phyloP scores from a whole-genome alignment of 192 early-diverging fungal species.

The Geranomyces variabilis region DNA sequence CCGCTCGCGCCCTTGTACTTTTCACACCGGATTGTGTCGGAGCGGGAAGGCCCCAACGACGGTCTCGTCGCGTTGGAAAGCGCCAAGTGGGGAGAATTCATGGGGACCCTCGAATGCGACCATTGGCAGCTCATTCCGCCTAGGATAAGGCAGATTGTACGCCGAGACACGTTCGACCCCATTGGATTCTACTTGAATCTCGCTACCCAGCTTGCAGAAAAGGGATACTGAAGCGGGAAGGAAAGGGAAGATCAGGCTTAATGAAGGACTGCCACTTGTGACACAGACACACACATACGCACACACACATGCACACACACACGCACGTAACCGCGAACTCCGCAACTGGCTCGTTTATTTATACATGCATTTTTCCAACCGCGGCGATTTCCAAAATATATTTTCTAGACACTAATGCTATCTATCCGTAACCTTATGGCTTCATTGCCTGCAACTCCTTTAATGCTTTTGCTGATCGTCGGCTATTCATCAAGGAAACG shows the following conservation, averaged over 20 bases:
- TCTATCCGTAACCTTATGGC: slow-evolving; percentile 7
- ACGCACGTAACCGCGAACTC: too few relatives aligned
- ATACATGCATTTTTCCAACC: too few relatives aligned
- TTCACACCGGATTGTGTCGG: slow-evolving; percentile 76
- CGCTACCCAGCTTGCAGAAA: slow-evolving; percentile 65
- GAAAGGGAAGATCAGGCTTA: too few relatives aligned
- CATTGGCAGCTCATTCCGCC: slow-evolving; percentile 87
- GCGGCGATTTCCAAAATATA: too few relatives aligned
- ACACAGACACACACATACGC: too few relatives aligned
- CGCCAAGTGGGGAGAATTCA: slow-evolving; percentile 88
- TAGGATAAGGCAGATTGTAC: slow-evolving; percentile 23
- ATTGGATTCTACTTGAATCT: slow-evolving; percentile 74
- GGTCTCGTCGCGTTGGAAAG: slow-evolving; percentile 83
- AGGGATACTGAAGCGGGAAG: slow-evolving; percentile 57
- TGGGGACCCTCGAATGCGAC: slow-evolving; percentile 76
- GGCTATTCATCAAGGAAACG: slow-evolving; percentile 25
- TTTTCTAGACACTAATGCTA: too few relatives aligned
- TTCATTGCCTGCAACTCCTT: neutral
- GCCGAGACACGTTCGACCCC: slow-evolving; percentile 60
- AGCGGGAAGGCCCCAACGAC: slow-evolving; percentile 88
- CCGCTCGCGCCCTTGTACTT: slow-evolving; percentile 75
- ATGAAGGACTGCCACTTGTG: too few relatives aligned
- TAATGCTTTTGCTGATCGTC: slow-evolving; percentile 11
- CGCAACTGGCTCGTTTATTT: too few relatives aligned
- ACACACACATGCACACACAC: too few relatives aligned